These are phyloP conservation scores for Skeletonema grethae DNA, from an alignment of 108 stramenopile species.

Conservation along the genomic window DNA sequence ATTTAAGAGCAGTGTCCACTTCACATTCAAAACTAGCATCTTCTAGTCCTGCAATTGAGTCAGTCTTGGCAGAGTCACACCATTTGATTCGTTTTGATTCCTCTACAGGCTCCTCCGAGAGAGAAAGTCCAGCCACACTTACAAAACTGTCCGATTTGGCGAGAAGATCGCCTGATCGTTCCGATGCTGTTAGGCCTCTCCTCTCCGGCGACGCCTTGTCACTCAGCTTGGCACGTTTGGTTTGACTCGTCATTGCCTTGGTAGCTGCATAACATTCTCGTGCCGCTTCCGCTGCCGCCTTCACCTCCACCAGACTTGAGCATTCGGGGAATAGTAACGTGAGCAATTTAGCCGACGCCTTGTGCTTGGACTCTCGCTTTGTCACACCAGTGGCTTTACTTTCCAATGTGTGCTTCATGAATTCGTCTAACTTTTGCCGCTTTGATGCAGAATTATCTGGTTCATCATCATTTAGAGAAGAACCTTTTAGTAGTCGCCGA, in stretches of 20 bases:
- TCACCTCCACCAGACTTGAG: conserved; percentile 73
- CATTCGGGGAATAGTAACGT: conserved; percentile 82
- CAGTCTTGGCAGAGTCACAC: conserved; percentile 2
- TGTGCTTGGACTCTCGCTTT: conserved; percentile 84
- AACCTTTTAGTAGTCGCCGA: not conserved
- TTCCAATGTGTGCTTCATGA: conserved; percentile 44
- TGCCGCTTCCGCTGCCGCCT: conserved; percentile 80
- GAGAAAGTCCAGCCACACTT: conserved; percentile 39
- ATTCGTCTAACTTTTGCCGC: conserved; percentile 25
- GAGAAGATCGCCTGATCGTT: not conserved
- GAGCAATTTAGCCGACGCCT: conserved; percentile 79
- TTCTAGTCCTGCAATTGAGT: not conserved
- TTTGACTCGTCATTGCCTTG: conserved; percentile 41
- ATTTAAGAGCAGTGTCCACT: conserved; percentile 52
- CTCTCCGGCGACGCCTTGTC: conserved; percentile 16
- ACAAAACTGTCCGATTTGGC: conserved; percentile 19
- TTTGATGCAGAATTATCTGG: not conserved
- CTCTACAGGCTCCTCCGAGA: conserved; percentile 32
- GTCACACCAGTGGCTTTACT: conserved; percentile 63
- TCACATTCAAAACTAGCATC: conserved; percentile 14
- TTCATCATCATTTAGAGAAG: conserved; percentile 19
- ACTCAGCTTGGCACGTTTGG: conserved; percentile 35
- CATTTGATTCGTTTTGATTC: conserved; percentile 23
- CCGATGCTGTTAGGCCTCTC: not conserved
- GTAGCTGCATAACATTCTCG: conserved; percentile 73